Conservation (phyloP, 148 eudicot genomes). For the Vaccinium darrowii region DNA sequence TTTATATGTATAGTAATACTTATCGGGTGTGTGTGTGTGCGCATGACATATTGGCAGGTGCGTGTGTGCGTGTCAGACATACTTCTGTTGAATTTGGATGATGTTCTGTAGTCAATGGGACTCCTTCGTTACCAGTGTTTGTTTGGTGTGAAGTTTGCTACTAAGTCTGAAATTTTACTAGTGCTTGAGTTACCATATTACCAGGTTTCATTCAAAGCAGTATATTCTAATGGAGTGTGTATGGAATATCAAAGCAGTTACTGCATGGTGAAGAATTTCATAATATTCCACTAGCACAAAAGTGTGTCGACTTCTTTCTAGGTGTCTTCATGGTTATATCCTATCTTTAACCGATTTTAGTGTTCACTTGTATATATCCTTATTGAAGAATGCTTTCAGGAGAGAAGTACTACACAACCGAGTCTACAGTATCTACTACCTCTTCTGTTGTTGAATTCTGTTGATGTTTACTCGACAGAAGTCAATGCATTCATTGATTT, state of each 20-base stretch:
- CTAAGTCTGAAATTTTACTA: background rate
- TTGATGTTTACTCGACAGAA: background rate
- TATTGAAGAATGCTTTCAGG: background rate
- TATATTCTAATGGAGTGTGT: too few relatives aligned
- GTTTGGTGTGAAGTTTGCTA: background rate
- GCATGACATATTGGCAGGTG: background rate
- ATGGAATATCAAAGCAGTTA: background rate
- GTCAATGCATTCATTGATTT: background rate
- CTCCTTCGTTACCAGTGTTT: background rate
- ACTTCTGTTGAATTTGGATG: background rate
- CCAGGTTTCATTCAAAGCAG: background rate
- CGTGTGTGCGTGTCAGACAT: background rate
- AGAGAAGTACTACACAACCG: background rate
- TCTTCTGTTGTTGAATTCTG: too few relatives aligned
- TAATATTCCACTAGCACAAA: background rate
- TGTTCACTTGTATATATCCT: background rate
- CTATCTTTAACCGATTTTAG: background rate
- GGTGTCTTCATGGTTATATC: background rate
- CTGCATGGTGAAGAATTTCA: background rate
- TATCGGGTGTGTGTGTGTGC: background rate
- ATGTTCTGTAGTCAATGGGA: constrained; percentile 1
- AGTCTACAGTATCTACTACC: background rate
- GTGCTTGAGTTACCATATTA: background rate
- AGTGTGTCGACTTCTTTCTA: background rate
- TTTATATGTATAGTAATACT: too few relatives aligned